phyloP scores from a whole-genome alignment of 257 asterid species.

The Forsythia viridissima region DNA sequence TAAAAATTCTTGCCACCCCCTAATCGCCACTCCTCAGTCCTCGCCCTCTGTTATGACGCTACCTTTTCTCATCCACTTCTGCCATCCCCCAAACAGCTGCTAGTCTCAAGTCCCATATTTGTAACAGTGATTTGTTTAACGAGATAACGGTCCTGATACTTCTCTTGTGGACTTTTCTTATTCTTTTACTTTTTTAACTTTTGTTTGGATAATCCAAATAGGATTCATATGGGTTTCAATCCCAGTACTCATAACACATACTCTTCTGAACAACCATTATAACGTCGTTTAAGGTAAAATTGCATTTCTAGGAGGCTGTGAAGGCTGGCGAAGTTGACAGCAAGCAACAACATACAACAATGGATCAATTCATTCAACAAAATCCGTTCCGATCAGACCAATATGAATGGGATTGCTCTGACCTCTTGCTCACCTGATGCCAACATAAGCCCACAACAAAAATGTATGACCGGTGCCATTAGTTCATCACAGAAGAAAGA shows the following conservation, averaged over 20 bases:
- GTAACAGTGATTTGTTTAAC: background rate
- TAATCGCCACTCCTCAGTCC: background rate
- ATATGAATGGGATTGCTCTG: background rate
- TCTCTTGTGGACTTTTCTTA: background rate
- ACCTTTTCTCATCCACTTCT: background rate
- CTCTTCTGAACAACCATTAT: too few species aligned
- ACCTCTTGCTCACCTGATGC: background rate
- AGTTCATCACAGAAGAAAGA: background rate
- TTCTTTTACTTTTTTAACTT: background rate
- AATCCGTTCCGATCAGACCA: background rate
- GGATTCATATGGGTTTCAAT: background rate
- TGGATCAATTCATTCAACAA: background rate
- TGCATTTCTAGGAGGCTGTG: background rate
- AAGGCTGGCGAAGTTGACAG: background rate
- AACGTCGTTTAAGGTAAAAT: background rate
- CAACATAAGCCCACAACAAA: background rate
- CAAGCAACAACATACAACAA: too few species aligned
- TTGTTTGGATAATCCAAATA: background rate
- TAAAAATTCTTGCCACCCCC: background rate
- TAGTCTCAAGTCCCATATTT: background rate
- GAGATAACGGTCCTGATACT: background rate
- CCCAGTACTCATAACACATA: background rate
- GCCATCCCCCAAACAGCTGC: background rate
- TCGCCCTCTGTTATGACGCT: background rate
- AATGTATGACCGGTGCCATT: background rate